Percentiles rank a stretch among this genome's conserved stretches.
Conservation (phyloP, 2,329 filamentous ascomycete species). For the Paracorniculantispora psalliotae region DNA sequence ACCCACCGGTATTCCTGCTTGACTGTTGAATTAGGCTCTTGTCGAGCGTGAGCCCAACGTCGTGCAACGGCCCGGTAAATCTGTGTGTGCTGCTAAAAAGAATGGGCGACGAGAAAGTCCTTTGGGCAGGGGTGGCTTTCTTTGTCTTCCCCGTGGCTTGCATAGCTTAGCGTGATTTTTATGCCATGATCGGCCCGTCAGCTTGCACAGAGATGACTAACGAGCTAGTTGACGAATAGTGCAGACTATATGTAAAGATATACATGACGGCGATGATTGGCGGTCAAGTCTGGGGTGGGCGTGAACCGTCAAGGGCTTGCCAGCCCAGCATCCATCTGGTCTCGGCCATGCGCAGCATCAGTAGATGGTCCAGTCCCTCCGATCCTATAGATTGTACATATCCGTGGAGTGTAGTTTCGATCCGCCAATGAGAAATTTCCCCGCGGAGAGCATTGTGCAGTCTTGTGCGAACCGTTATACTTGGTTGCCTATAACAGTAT, state of each 20-base stretch:
- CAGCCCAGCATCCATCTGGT: too few relatives aligned
- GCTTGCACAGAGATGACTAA: background rate
- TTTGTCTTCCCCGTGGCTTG: background rate
- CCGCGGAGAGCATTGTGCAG: too few relatives aligned
- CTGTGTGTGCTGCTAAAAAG: background rate
- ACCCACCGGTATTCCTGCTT: background rate
- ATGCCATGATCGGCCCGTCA: background rate
- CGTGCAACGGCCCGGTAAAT: background rate
- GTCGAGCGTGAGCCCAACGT: conserved; percentile 5
- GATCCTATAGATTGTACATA: background rate
- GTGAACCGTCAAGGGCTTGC: background rate
- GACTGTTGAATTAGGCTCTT: conserved; percentile 3
- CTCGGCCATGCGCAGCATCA: background rate
- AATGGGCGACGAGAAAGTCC: background rate
- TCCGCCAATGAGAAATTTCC: background rate
- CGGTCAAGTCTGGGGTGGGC: background rate
- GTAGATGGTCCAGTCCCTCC: background rate
- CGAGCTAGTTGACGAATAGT: background rate
- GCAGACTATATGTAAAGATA: background rate
- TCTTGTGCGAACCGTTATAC: too few relatives aligned
- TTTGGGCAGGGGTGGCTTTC: background rate
- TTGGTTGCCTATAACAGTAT: background rate
- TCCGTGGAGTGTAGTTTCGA: background rate
- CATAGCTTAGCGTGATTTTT: background rate
- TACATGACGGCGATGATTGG: background rate